Percentiles rank a stretch among this genome's conserved stretches.
Evolutionary conservation across 495 filamentous ascomycete genomes (phyloP).

Genomic region (Aspergillus conjunctus): DNA sequence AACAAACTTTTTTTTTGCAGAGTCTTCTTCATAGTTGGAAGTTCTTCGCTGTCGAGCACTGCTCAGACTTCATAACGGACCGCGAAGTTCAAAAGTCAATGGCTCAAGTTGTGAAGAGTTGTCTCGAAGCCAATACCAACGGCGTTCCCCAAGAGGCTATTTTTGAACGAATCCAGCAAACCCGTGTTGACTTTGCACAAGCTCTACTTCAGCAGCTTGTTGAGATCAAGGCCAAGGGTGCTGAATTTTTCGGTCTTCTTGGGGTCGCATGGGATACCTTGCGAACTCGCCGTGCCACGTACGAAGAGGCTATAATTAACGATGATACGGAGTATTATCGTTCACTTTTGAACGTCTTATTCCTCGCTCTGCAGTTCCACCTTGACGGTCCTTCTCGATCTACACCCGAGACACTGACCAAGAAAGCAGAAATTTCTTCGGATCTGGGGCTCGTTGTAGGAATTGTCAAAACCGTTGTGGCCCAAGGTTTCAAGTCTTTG

Average conservation of each 20-base stretch:
- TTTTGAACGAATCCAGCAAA: slow-evolving; percentile 69
- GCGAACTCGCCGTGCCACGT: slow-evolving; percentile 61
- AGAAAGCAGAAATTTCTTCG: slow-evolving; percentile 43
- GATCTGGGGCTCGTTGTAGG: slow-evolving; percentile 62
- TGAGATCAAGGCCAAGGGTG: slow-evolving; percentile 57
- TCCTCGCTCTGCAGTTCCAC: slow-evolving; percentile 73
- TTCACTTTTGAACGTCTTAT: slow-evolving; percentile 79
- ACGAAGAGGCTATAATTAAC: slow-evolving; percentile 59
- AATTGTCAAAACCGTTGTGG: slow-evolving; percentile 75
- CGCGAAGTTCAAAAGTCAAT: slow-evolving; percentile 66
- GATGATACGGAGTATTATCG: slow-evolving; percentile 76
- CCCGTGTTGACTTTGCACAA: slow-evolving; percentile 73
- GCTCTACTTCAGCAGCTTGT: slow-evolving; percentile 75
- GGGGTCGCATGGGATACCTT: slow-evolving; percentile 67
- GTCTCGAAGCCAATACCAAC: slow-evolving; percentile 68
- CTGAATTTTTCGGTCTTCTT: slow-evolving; percentile 65
- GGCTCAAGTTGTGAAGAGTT: slow-evolving; percentile 67
- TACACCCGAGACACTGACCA: slow-evolving; percentile 38
- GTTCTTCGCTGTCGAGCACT: slow-evolving; percentile 81
- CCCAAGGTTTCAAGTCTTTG: slow-evolving; percentile 75
- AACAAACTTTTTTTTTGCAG: slow-evolving; percentile 38
- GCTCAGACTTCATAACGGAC: slow-evolving; percentile 63
- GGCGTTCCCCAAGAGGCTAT: slow-evolving; percentile 68
- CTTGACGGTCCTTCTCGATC: slow-evolving; percentile 31
- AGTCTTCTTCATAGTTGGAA: slow-evolving; percentile 87